Percentiles rank a stretch among this genome's conserved stretches.
Evolutionary conservation across 2,329 filamentous ascomycete genomes (phyloP).

Genomic region (Claviceps monticola): DNA sequence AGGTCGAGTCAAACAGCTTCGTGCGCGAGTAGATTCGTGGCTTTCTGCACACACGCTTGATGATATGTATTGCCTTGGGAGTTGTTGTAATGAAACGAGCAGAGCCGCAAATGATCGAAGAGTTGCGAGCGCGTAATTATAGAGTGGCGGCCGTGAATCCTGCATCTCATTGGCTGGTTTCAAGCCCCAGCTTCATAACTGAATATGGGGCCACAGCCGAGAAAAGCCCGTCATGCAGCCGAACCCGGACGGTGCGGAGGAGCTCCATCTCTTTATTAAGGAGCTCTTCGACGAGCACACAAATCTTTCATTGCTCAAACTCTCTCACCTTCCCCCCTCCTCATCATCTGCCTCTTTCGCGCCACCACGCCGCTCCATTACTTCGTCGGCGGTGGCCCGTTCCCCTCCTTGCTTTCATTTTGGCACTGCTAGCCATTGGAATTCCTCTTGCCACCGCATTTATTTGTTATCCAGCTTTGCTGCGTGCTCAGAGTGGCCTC

Average conservation of each 20-base stretch:
- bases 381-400: constrained; percentile 1
- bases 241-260: constrained; percentile 9
- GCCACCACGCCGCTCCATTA: constrained; percentile 2
- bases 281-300: constrained; percentile 12
- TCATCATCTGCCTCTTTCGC: constrained; percentile 5
- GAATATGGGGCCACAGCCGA: constrained; percentile 7
- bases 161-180: no score
- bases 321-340: background rate
- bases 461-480: constrained; percentile 14
- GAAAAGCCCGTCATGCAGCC: constrained; percentile 11
- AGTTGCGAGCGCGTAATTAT: no score
- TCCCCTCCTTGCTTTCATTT: constrained; percentile 1
- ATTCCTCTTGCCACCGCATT: constrained; percentile 9
- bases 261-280: constrained; percentile 15
- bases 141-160: no score
- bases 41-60: no score
- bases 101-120: no score
- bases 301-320: constrained; percentile 21
- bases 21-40: no score
- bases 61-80: no score
- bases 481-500: constrained; percentile 28
- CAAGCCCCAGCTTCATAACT: background rate
- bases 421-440: constrained; percentile 9
- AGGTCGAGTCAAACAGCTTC: no score
- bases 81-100: no score